phyloP scores from a whole-genome alignment of 768 basidiomycete species.

The Mycena alexandri region DNA sequence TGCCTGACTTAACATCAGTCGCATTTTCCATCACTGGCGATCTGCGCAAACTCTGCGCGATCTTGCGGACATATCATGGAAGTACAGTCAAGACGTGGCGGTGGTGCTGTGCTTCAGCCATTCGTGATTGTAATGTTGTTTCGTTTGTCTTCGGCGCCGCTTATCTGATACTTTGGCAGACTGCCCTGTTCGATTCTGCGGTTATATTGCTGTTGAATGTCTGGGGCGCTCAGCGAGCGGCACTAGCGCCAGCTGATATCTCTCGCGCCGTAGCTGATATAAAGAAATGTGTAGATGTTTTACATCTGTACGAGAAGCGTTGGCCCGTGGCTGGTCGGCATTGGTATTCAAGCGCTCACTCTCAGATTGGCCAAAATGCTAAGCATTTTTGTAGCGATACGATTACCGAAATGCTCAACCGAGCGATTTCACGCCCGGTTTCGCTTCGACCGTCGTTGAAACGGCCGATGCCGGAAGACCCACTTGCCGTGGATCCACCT shows the following conservation, averaged over 20 bases:
- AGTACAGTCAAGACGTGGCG: constrained; percentile 7
- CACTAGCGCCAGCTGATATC: constrained; percentile 3
- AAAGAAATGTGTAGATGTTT: constrained; percentile 26
- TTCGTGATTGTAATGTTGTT: constrained; percentile 9
- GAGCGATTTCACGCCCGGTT: not conserved
- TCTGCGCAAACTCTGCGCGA: constrained; percentile 58
- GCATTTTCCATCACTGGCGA: constrained; percentile 54
- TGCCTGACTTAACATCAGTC: not conserved
- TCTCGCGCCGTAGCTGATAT: constrained; percentile 18
- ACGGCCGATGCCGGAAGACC: not conserved
- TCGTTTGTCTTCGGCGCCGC: too few species aligned
- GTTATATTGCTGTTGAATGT: constrained; percentile 27
- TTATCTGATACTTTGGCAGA: not conserved
- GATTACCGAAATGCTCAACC: constrained; percentile 28
- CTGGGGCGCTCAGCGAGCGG: constrained; percentile 4
- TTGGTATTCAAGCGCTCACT: not conserved
- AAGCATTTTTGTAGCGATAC: constrained; percentile 11
- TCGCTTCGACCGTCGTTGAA: constrained; percentile 3
- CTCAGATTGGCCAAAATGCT: too few species aligned
- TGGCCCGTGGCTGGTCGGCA: constrained; percentile 21
- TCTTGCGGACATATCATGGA: constrained; percentile 54
- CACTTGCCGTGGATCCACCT: too few species aligned
- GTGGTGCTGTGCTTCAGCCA: constrained; percentile 45
- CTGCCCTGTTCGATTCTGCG: constrained; percentile 25
- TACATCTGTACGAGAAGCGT: constrained; percentile 22